Conservation (phyloP, 2,329 filamentous ascomycete species). For the Alternaria arbusti region DNA sequence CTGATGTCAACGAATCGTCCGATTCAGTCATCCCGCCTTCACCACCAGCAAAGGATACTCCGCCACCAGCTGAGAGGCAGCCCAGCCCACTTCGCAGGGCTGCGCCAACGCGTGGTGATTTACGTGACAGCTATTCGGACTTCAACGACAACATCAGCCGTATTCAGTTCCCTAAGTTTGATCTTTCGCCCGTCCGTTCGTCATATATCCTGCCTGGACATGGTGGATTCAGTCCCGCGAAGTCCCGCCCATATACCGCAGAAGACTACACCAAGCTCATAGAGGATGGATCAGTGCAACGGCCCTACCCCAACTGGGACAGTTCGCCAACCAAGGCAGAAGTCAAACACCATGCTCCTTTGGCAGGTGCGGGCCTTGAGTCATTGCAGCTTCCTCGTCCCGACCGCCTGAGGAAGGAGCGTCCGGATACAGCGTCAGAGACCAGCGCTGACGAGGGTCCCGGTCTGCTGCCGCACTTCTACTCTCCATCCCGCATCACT, state of each 20-base stretch:
- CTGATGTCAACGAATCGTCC: slow-evolving; percentile 3
- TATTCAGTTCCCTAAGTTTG: slow-evolving; percentile 23
- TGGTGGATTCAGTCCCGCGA: slow-evolving; percentile 29
- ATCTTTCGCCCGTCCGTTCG: slow-evolving; percentile 17
- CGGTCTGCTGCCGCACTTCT: slow-evolving; percentile 35
- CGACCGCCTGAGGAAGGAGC: slow-evolving; percentile 26
- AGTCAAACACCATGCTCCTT: slow-evolving; percentile 13
- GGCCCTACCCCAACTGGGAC: slow-evolving; percentile 17
- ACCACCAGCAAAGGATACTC: slow-evolving; percentile 54
- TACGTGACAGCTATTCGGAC: slow-evolving; percentile 21
- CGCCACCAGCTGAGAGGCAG: slow-evolving; percentile 20
- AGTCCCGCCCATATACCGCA: slow-evolving; percentile 29
- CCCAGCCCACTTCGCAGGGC: slow-evolving; percentile 28
- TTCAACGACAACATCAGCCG: slow-evolving; percentile 8
- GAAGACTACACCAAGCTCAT: slow-evolving; percentile 40
- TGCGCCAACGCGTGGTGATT: slow-evolving; percentile 16
- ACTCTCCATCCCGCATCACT: slow-evolving; percentile 37
- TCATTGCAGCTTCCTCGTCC: slow-evolving; percentile 11
- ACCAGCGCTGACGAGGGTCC: slow-evolving; percentile 1
- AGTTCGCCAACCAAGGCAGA: slow-evolving; percentile 12
- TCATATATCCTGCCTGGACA: slow-evolving; percentile 13
- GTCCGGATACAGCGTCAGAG: slow-evolving; percentile 7
- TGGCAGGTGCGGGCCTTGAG: slow-evolving; percentile 5
- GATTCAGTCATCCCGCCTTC: slow-evolving; percentile 44
- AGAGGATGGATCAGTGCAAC: slow-evolving; percentile 24